These are phyloP conservation scores for Tulasnella sp. DNA, from an alignment of 768 basidiomycete genomes.

Conservation along the genomic window DNA sequence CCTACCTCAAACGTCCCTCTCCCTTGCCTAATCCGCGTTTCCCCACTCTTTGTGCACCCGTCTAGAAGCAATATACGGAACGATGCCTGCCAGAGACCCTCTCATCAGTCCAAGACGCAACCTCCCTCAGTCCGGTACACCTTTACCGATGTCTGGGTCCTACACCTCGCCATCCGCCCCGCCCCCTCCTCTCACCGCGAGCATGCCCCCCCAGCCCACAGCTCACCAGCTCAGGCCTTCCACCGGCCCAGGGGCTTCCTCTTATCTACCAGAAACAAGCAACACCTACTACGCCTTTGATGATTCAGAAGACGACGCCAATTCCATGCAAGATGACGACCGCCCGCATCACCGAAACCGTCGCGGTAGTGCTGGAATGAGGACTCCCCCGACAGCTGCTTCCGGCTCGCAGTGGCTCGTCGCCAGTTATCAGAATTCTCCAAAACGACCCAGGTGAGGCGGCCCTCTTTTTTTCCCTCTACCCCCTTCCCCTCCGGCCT, in stretches of 20 bases:
- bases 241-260: neutral
- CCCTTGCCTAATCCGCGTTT: conserved; percentile 9
- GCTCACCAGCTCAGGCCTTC: neutral
- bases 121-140: neutral
- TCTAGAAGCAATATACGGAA: neutral
- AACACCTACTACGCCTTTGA: neutral
- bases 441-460: conserved; percentile 6
- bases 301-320: conserved; percentile 17
- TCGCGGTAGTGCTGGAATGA: neutral
- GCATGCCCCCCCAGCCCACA: neutral
- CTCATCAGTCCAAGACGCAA: conserved; percentile 14
- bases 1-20: neutral
- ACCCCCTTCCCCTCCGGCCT: neutral
- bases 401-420: conserved; percentile 16
- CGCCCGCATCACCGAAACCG: neutral
- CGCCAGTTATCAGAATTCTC: conserved; percentile 9
- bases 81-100: conserved; percentile 22
- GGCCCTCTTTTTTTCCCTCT: neutral
- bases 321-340: conserved; percentile 10
- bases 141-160: neutral
- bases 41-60: neutral
- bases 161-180: neutral
- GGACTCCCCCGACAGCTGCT: neutral
- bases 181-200: neutral
- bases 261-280: conserved; percentile 21